Percentiles rank a stretch among this genome's conserved stretches.
Conservation (phyloP, 148 eudicot species). For the Rhododendron williamsianum region DNA sequence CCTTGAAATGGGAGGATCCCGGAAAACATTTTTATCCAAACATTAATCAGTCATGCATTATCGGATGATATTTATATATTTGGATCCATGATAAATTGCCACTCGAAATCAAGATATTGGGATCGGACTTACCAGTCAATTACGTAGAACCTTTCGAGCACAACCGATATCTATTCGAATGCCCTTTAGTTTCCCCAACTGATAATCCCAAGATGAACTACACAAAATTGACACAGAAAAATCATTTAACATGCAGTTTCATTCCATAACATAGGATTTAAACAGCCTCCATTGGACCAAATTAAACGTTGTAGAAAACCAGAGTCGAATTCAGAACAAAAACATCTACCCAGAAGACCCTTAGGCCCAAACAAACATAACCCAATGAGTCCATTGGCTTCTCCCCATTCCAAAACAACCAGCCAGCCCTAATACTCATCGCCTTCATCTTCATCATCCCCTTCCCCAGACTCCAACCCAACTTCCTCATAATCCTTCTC, state of each 20-base stretch:
- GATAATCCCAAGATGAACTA: too few relatives aligned
- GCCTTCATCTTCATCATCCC: constrained; percentile 36
- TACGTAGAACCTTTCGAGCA: too few relatives aligned
- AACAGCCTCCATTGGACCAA: not conserved
- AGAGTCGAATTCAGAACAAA: not conserved
- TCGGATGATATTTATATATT: too few relatives aligned
- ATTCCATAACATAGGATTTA: not conserved
- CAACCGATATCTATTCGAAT: too few relatives aligned
- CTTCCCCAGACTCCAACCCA: constrained; percentile 45
- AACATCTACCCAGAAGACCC: not conserved
- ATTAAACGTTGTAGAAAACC: not conserved
- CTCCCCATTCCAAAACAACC: not conserved
- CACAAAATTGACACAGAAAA: not conserved
- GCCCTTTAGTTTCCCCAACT: too few relatives aligned
- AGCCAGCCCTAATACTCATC: constrained; percentile 20
- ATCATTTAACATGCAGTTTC: not conserved
- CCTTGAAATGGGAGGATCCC: not conserved
- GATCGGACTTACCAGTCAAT: too few relatives aligned
- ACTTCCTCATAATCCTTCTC: constrained; percentile 56
- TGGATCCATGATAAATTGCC: too few relatives aligned
- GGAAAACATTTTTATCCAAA: not conserved
- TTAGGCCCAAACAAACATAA: not conserved
- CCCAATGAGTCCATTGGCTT: constrained; percentile 15
- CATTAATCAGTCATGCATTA: too few relatives aligned
- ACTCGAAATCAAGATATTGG: too few relatives aligned